Evolutionary conservation across 23 red algal genomes (phyloP).

Genomic region (Cyanidium caldarium): DNA sequence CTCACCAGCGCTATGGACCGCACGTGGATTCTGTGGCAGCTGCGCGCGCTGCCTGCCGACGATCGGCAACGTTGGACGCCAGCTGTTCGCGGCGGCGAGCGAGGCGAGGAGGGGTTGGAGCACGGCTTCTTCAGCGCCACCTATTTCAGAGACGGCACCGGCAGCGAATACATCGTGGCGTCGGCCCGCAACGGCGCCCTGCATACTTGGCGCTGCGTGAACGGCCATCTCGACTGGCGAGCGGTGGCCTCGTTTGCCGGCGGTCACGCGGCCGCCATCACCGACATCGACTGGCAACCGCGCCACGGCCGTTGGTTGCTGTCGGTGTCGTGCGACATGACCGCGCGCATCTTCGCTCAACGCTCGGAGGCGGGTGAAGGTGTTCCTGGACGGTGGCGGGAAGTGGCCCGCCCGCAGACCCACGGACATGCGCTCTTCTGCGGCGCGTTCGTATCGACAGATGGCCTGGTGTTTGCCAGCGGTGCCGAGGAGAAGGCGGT

Average conservation of each 20-base stretch:
- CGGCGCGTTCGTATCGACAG: background rate
- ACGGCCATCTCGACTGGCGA: background rate
- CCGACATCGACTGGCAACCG: background rate
- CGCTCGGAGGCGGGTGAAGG: background rate
- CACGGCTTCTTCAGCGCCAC: background rate
- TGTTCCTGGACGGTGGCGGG: too few species aligned
- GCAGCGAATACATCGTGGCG: background rate
- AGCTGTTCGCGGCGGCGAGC: too few species aligned
- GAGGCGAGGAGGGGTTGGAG: background rate
- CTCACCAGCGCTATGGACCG: background rate
- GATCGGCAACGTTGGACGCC: too few species aligned
- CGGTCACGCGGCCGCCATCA: background rate
- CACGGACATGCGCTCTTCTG: constrained; percentile 14
- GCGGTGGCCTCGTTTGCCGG: background rate
- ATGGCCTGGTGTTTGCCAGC: constrained; percentile 5
- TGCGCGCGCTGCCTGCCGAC: too few species aligned
- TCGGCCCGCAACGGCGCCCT: background rate
- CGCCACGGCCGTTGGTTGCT: background rate
- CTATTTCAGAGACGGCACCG: background rate
- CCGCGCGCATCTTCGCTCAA: background rate
- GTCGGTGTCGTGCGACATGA: constrained; percentile 2
- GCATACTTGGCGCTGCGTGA: background rate
- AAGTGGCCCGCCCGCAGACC: constrained; percentile 9
- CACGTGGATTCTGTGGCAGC: background rate
- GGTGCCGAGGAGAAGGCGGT: constrained; percentile 20